Evolutionary conservation across 345 rosid genomes (phyloP).

Genomic region (Schrenkiella parvula): DNA sequence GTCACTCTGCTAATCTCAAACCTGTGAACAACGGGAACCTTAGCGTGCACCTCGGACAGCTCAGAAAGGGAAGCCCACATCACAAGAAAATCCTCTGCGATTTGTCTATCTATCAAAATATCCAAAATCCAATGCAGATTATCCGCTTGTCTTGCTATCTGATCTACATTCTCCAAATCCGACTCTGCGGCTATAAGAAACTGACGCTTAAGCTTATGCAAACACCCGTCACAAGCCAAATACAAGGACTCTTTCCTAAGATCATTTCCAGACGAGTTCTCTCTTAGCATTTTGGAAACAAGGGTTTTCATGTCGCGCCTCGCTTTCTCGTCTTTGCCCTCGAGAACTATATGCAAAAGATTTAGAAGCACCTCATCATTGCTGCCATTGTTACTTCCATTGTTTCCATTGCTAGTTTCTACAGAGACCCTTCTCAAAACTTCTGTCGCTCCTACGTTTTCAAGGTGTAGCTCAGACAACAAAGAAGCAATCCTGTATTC

Average conservation of each 20-base stretch:
- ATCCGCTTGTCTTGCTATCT: constrained; percentile 91
- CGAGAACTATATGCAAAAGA: constrained; percentile 85
- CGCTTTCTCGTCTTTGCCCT: constrained; percentile 96
- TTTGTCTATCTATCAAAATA: constrained; percentile 84
- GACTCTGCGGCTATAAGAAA: constrained; percentile 69
- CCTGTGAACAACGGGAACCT: constrained; percentile 74
- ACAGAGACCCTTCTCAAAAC: constrained; percentile 87
- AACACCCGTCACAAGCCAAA: constrained; percentile 75
- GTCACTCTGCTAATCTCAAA: constrained; percentile 85
- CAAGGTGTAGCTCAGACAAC: constrained; percentile 79
- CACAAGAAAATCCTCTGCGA: constrained; percentile 82
- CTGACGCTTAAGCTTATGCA: constrained; percentile 58
- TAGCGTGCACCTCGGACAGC: constrained; percentile 60
- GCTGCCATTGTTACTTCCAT: constrained; percentile 46
- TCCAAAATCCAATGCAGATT: constrained; percentile 95
- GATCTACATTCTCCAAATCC: constrained; percentile 55
- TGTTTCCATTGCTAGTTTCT: constrained; percentile 44
- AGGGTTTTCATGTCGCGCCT: constrained; percentile 97
- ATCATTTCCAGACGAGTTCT: constrained; percentile 86
- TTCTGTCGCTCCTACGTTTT: constrained; percentile 89
- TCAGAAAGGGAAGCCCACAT: constrained; percentile 92
- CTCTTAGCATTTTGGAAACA: constrained; percentile 90
- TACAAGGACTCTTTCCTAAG: constrained; percentile 86
- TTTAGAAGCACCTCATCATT: constrained; percentile 74
- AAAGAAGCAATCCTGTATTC: constrained; percentile 84